Evolutionary conservation across 495 filamentous ascomycete species (phyloP).

Genomic region (Sordaria brevicollis): DNA sequence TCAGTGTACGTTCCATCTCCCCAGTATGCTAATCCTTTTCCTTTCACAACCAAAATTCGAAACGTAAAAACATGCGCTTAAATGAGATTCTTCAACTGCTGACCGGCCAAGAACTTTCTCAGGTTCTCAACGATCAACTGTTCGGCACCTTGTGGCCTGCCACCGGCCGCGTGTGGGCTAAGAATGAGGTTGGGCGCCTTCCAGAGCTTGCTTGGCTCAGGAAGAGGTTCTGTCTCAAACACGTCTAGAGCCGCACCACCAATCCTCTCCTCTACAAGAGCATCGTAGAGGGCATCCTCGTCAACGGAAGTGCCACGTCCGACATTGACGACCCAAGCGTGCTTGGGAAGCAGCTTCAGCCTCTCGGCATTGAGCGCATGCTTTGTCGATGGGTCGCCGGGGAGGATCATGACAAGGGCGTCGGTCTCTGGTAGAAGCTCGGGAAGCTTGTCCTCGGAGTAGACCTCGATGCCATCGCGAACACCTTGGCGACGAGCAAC

Average conservation of each 20-base stretch:
- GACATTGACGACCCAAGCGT: conserved; percentile 74
- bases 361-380: conserved; percentile 59
- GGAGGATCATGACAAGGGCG: conserved; percentile 69
- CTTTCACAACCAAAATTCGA: neutral
- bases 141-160: conserved; percentile 44
- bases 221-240: conserved; percentile 65
- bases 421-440: conserved; percentile 60
- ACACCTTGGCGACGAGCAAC: conserved; percentile 47
- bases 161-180: conserved; percentile 38
- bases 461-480: conserved; percentile 44
- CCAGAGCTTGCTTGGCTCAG: conserved; percentile 27
- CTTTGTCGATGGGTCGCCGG: conserved; percentile 52
- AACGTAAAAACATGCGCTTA: conserved; percentile 6
- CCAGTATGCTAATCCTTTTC: neutral
- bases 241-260: conserved; percentile 65
- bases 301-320: conserved; percentile 72
- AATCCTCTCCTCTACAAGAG: conserved; percentile 56
- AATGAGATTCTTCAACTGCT: conserved; percentile 43
- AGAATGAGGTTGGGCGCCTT: conserved; percentile 29
- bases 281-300: conserved; percentile 66
- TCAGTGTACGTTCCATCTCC: too few species aligned
- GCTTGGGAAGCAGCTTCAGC: conserved; percentile 63
- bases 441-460: conserved; percentile 28
- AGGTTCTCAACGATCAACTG: conserved; percentile 44
- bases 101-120: conserved; percentile 38